A percentile compares a stretch with the other conserved stretches of the same genome.
These are phyloP conservation scores for Megacollybia marginata DNA, from an alignment of 768 basidiomycete genomes.

Conservation along the genomic window DNA sequence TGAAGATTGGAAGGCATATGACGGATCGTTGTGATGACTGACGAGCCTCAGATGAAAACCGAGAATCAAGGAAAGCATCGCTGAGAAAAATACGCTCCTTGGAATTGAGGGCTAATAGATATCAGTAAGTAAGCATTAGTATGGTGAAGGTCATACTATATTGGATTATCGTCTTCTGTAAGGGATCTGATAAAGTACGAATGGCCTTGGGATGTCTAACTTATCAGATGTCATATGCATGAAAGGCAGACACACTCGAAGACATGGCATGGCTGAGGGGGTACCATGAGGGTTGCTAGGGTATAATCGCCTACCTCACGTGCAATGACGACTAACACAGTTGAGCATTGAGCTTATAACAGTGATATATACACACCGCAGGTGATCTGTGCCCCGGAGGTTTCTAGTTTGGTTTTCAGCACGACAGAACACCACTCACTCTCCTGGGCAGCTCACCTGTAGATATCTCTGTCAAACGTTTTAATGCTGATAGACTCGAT, in stretches of 20 bases:
- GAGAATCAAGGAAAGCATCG: constrained; percentile 56
- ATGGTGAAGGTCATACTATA: constrained; percentile 36
- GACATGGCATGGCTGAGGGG: constrained; percentile 55
- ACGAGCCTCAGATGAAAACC: constrained; percentile 61
- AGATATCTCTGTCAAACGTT: constrained; percentile 65
- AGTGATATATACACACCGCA: constrained; percentile 30
- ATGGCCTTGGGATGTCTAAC: constrained; percentile 54
- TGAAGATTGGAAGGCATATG: constrained; percentile 64
- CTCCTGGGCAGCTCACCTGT: constrained; percentile 29
- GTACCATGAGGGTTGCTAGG: constrained; percentile 57
- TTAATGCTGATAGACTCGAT: constrained; percentile 35
- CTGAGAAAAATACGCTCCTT: constrained; percentile 55
- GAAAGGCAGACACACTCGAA: constrained; percentile 44
- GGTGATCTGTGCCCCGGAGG: constrained; percentile 59
- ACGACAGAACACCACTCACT: neutral
- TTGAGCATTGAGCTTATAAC: neutral
- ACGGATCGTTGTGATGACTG: constrained; percentile 55
- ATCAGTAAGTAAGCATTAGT: constrained; percentile 1
- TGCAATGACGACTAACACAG: constrained; percentile 48
- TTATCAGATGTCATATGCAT: constrained; percentile 1
- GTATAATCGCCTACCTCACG: constrained; percentile 66
- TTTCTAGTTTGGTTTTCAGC: constrained; percentile 26
- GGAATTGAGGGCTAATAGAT: constrained; percentile 48
- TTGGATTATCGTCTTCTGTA: constrained; percentile 61
- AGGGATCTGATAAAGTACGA: constrained; percentile 49